These are phyloP conservation scores for Clonostachys rhizophaga DNA, from an alignment of 2,329 filamentous ascomycete genomes.

Conservation along the genomic window DNA sequence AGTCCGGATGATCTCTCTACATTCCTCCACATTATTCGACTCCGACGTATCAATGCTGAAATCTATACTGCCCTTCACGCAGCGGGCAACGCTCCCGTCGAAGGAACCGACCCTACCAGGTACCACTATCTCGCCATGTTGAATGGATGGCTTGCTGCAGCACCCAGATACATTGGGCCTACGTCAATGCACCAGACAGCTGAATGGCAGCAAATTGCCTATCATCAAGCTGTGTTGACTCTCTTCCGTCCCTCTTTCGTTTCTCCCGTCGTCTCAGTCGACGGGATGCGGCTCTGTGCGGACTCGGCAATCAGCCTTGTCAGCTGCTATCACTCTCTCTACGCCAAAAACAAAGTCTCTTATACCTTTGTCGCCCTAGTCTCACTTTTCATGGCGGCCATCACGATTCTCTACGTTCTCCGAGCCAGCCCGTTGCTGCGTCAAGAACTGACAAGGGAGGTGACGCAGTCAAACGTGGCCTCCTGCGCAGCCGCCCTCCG, in stretches of 20 bases:
- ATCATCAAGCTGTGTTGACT: slow-evolving; percentile 14
- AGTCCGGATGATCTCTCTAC: slow-evolving; percentile 10
- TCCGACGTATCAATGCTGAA: slow-evolving; percentile 13
- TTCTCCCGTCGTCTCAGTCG: slow-evolving; percentile 3
- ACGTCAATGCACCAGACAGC: slow-evolving; percentile 14
- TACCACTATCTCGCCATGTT: slow-evolving; percentile 3
- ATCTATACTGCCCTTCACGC: slow-evolving; percentile 12
- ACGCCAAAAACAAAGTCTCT: slow-evolving; percentile 16
- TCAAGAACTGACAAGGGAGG: background rate
- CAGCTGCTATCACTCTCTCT: slow-evolving; percentile 9
- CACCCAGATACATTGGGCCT: slow-evolving; percentile 12
- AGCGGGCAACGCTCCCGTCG: background rate
- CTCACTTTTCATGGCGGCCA: slow-evolving; percentile 17
- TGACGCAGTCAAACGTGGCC: background rate
- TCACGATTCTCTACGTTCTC: slow-evolving; percentile 17
- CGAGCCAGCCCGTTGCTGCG: slow-evolving; percentile 8
- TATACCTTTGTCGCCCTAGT: slow-evolving; percentile 17
- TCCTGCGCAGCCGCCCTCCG: background rate
- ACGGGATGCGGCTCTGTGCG: slow-evolving; percentile 6
- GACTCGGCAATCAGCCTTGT: slow-evolving; percentile 10
- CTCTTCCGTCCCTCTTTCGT: slow-evolving; percentile 14
- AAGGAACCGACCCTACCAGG: background rate
- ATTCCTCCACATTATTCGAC: slow-evolving; percentile 15
- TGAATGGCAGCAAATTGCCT: slow-evolving; percentile 19
- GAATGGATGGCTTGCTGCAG: slow-evolving; percentile 13